Evolutionary conservation across 202 grass and related monocot species (phyloP).

Genomic region (Dendrocalamus latiflorus): DNA sequence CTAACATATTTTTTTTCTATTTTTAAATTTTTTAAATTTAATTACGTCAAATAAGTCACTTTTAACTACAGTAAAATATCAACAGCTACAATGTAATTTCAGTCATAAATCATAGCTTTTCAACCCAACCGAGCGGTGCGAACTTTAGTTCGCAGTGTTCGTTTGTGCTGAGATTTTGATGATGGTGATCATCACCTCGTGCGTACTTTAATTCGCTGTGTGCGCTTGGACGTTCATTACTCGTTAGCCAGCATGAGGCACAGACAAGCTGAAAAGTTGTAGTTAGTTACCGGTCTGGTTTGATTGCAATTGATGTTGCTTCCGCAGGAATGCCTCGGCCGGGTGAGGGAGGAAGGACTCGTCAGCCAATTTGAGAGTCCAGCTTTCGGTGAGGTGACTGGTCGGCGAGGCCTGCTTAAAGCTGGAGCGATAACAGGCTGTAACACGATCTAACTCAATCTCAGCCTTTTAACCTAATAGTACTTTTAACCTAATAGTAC

Average conservation of each 20-base stretch:
- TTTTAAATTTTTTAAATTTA: no score
- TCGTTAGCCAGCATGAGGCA: background rate
- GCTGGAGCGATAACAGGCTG: background rate
- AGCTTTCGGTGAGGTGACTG: constrained; percentile 8
- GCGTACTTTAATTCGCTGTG: background rate
- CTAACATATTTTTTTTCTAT: no score
- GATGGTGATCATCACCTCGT: background rate
- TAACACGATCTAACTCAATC: background rate
- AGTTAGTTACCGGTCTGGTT: background rate
- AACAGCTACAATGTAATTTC: no score
- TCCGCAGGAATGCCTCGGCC: constrained; percentile 1
- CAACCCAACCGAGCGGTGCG: no score
- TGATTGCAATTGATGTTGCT: constrained; percentile 21
- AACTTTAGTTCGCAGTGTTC: background rate
- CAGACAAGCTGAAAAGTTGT: background rate
- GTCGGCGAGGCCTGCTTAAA: background rate
- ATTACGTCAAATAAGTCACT: no score
- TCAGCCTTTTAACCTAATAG: background rate
- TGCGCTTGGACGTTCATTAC: background rate
- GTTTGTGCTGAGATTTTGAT: background rate
- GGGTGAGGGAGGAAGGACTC: background rate
- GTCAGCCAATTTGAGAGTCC: background rate
- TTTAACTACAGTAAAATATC: no score
- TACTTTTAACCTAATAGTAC: background rate
- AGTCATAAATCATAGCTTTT: no score